These are phyloP conservation scores for Cardiosporidium cionae DNA, from an alignment of 169 alveolate species.

Conservation along the genomic window DNA sequence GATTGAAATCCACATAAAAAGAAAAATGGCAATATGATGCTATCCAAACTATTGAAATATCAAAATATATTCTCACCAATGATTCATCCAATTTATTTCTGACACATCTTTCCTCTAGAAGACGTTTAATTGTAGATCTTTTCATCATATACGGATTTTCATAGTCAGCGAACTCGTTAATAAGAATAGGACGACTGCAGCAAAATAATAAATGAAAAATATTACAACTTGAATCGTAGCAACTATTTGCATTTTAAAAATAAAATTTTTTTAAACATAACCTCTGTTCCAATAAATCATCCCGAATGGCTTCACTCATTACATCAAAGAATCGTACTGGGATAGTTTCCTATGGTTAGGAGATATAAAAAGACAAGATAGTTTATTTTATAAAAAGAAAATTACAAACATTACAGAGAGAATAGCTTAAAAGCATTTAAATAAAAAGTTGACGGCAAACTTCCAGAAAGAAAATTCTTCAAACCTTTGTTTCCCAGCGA, in stretches of 20 bases:
- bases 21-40: no score
- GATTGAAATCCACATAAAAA: no score
- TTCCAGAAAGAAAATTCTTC: not conserved
- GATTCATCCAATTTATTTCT: conserved; percentile 39
- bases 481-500: not conserved
- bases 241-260: no score
- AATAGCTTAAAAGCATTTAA: not conserved
- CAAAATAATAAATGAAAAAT: not conserved
- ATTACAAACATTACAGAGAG: no score
- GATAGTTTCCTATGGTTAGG: not conserved
- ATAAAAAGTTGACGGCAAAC: not conserved
- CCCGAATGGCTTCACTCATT: conserved; percentile 25
- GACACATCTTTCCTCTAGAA: conserved; percentile 26
- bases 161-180: conserved; percentile 32
- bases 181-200: conserved; percentile 39
- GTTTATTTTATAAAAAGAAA: no score
- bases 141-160: conserved; percentile 42
- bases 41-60: no score
- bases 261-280: not conserved
- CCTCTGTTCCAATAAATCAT: conserved; percentile 36
- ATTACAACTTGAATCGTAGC: not conserved
- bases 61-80: no score
- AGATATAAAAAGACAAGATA: no score
- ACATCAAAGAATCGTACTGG: conserved; percentile 24
- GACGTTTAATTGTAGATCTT: conserved; percentile 24